Percentiles rank a stretch among this genome's conserved stretches.
phyloP scores from a whole-genome alignment of 805 yeast species.

The Lachancea thermotolerans region DNA sequence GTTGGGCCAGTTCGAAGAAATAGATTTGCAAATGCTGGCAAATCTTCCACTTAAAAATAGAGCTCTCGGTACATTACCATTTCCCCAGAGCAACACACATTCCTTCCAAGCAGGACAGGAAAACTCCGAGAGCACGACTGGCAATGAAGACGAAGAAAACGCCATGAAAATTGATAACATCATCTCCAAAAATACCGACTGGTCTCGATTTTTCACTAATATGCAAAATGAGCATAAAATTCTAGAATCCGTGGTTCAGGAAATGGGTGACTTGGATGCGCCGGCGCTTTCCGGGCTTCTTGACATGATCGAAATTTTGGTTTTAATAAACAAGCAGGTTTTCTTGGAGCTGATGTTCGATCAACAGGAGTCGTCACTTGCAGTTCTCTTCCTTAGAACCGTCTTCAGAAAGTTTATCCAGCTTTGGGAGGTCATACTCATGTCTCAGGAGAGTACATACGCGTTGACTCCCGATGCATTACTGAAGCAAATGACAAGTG shows the following conservation, averaged over 20 bases:
- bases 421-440: conserved; percentile 26
- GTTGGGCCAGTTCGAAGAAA: conserved; percentile 37
- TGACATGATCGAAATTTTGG: conserved; percentile 21
- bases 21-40: conserved; percentile 25
- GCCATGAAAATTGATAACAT: conserved; percentile 16
- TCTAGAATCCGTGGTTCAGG: conserved; percentile 9
- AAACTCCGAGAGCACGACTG: conserved; percentile 1
- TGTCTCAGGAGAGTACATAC: conserved; percentile 8
- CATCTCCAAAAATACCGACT: conserved; percentile 11
- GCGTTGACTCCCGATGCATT: conserved; percentile 25
- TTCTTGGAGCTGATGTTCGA: conserved; percentile 24
- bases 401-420: conserved; percentile 19
- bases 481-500: conserved; percentile 26
- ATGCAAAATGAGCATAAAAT: conserved; percentile 14
- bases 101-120: background rate
- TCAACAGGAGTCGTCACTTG: conserved; percentile 15
- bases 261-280: conserved; percentile 7
- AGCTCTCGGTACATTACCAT: background rate
- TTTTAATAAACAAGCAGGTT: conserved; percentile 23
- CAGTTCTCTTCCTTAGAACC: conserved; percentile 23
- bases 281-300: conserved; percentile 11
- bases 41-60: conserved; percentile 21
- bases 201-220: conserved; percentile 12
- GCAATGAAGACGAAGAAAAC: conserved; percentile 6
- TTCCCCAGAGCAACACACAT: background rate